Percentiles rank a stretch among this genome's conserved stretches.
Evolutionary conservation across 2,329 filamentous ascomycete genomes (phyloP).

Genomic region (Claviceps quebecensis): DNA sequence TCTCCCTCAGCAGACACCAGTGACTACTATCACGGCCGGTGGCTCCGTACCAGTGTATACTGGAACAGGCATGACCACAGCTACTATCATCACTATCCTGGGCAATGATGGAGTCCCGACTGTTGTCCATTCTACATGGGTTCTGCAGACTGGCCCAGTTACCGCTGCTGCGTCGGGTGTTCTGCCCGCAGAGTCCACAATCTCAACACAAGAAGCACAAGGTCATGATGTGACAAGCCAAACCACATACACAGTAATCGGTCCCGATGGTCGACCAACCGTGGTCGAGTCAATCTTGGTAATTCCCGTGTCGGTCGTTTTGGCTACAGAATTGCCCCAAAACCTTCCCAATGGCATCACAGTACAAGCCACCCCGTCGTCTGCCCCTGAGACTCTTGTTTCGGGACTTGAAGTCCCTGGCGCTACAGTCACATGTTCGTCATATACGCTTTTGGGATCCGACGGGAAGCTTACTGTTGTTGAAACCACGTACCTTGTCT

Average conservation of each 20-base stretch:
- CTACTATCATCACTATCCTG: constrained; percentile 4
- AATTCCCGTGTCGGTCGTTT: constrained; percentile 9
- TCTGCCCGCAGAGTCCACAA: background rate
- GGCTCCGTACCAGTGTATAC: constrained; percentile 2
- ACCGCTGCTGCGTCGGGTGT: constrained; percentile 2
- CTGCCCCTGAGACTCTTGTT: constrained; percentile 2
- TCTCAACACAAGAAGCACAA: constrained; percentile 4
- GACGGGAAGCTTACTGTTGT: constrained; percentile 17
- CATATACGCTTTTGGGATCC: constrained; percentile 15
- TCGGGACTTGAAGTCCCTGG: constrained; percentile 7
- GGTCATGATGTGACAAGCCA: constrained; percentile 7
- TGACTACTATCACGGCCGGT: constrained; percentile 6
- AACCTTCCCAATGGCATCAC: constrained; percentile 6
- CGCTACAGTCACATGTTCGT: constrained; percentile 14
- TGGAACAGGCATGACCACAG: constrained; percentile 3
- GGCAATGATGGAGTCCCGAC: constrained; percentile 6
- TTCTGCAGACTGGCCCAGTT: constrained; percentile 1
- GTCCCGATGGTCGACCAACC: constrained; percentile 20
- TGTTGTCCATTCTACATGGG: constrained; percentile 6
- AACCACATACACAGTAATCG: constrained; percentile 16
- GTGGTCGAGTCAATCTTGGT: constrained; percentile 22
- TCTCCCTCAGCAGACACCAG: constrained; percentile 1
- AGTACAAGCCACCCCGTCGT: constrained; percentile 1
- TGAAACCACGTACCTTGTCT: constrained; percentile 13
- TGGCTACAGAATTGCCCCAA: constrained; percentile 6